These are phyloP conservation scores for Pythium utonaiense DNA, from an alignment of 352 stramenopile species.

Conservation along the genomic window DNA sequence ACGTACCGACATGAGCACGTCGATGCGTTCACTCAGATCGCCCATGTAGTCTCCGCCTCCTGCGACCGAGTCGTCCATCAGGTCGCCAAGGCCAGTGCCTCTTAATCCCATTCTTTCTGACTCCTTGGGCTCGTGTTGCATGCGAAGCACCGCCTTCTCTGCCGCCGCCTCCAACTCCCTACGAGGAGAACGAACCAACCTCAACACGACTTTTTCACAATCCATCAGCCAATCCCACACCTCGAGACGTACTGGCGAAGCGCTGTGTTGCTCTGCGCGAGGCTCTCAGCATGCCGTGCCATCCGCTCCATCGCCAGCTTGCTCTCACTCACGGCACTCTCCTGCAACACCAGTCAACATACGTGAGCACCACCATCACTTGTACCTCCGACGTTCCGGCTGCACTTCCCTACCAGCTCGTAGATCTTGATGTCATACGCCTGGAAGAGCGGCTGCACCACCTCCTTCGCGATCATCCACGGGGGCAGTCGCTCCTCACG, in stretches of 20 bases:
- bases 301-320: slow-evolving; percentile 61
- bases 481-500: slow-evolving; percentile 34
- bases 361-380: background rate
- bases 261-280: slow-evolving; percentile 64
- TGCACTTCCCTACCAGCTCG: slow-evolving; percentile 9
- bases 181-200: background rate
- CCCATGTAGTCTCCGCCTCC: slow-evolving; percentile 43
- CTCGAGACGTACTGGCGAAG: slow-evolving; percentile 61
- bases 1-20: slow-evolving; percentile 71
- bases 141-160: slow-evolving; percentile 55
- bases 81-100: slow-evolving; percentile 20
- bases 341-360: slow-evolving; percentile 24
- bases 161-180: slow-evolving; percentile 58
- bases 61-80: slow-evolving; percentile 34
- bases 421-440: slow-evolving; percentile 81
- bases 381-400: background rate
- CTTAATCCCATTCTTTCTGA: slow-evolving; percentile 11
- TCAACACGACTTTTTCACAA: background rate
- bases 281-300: slow-evolving; percentile 34
- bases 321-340: slow-evolving; percentile 43
- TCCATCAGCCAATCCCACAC: no score
- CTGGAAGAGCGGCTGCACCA: slow-evolving; percentile 68
- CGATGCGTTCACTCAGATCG: slow-evolving; percentile 76
- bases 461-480: slow-evolving; percentile 69
- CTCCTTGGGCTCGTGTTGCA: slow-evolving; percentile 42